phyloP scores from a whole-genome alignment of 2,329 filamentous ascomycete genomes.

The Ilyonectria robusta region DNA sequence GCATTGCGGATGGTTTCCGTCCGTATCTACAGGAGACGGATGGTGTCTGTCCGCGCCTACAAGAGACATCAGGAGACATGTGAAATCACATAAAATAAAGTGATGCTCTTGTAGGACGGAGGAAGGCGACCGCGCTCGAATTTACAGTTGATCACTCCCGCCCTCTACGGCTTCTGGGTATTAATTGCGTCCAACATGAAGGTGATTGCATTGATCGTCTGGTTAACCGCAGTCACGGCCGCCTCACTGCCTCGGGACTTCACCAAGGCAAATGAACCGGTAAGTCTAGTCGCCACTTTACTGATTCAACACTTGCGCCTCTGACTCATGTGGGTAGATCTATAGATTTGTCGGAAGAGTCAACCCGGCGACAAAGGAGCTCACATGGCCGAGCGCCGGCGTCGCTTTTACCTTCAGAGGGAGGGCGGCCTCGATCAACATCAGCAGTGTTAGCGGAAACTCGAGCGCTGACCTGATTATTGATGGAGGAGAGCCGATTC shows the following conservation, averaged over 20 bases:
- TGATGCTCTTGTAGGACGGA: background rate
- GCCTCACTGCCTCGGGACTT: background rate
- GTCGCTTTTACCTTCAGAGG: constrained; percentile 58
- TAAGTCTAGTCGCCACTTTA: background rate
- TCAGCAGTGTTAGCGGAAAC: constrained; percentile 18
- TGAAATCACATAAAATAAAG: background rate
- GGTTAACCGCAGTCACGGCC: background rate
- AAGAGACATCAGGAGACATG: constrained; percentile 10
- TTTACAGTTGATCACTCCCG: background rate
- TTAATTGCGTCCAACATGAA: background rate
- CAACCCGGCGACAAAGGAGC: constrained; percentile 57
- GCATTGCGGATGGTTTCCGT: constrained; percentile 34
- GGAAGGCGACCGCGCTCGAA: background rate
- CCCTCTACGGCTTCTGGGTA: background rate
- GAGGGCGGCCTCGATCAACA: constrained; percentile 54
- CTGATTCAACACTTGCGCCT: background rate
- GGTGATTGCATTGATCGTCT: background rate
- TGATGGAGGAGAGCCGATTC: constrained; percentile 28
- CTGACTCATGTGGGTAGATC: constrained; percentile 12
- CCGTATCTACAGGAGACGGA: constrained; percentile 16
- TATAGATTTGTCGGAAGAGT: constrained; percentile 56
- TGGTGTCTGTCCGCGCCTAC: constrained; percentile 14
- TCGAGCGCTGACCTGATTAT: constrained; percentile 37
- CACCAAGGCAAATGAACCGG: background rate
- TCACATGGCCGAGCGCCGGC: constrained; percentile 62